Evolutionary conservation across 768 basidiomycete genomes (phyloP), one percentile per base, ranked within the genome.

Genomic region (Sistotremastrum niveocremeum): DNA sequence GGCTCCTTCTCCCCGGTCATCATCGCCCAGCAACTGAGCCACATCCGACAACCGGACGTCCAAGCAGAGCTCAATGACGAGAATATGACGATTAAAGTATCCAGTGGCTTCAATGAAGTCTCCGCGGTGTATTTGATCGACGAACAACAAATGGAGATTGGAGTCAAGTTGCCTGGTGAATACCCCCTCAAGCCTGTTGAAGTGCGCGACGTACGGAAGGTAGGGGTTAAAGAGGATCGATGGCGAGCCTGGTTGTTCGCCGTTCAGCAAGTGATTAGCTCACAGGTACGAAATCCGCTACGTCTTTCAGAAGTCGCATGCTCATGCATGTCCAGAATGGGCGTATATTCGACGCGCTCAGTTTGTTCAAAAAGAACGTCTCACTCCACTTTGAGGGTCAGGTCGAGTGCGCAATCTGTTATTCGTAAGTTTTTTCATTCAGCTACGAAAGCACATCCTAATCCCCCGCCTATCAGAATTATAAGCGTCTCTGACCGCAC

Each of bases 391-490:
- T 98, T 56, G 88, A 94, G 52, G 94, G 94, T 5, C 84, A 91
- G 59, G 85, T 86, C 2, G 90, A 94, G 54, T 99, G 95, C 61
- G 88, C 94, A 1, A 97, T 99, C 49, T 94, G 90, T 57, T 94
- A 93, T 60, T 88, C 86, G 83, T 90, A 55, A 57, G 83, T 57
- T 9, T 34, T 33, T 12, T 11, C 7, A 10, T 4, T 32, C 42
- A 42, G 20, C 44, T 6, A 41, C 47, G 50, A 35, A 42, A 28
- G 37, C 7, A 20, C 32, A 33, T 5, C 38, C 50, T 31, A 20
- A 40, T 41, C 34, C 7, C 37, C 45, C 36, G 29, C 39, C 5
- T 49, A 6, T 41, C 62, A 93, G 89, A 4, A 87, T 97, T 51
- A 90, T 97, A 57, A 88, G 82, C 53, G 77, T 89, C 39, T 82